A percentile compares a stretch with the other conserved stretches of the same genome.
Conservation (phyloP, 2,329 filamentous ascomycete genomes). For the Paracoccidioides lutzii region DNA sequence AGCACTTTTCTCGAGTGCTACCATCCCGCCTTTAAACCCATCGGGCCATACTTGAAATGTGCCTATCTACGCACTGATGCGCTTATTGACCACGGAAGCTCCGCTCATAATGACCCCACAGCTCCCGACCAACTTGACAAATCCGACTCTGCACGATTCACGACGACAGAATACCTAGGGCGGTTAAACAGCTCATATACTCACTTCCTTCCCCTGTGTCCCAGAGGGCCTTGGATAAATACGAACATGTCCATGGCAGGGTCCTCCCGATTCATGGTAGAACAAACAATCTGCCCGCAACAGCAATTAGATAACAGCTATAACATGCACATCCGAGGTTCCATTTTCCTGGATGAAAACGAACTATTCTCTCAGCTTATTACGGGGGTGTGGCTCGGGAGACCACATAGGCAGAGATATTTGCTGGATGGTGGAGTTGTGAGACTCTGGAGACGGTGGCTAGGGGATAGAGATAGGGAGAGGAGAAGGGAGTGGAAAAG, state of each 20-base stretch:
- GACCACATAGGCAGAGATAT: conserved; percentile 31
- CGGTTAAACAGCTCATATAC: neutral
- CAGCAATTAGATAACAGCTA: neutral
- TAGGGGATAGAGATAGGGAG: conserved; percentile 30
- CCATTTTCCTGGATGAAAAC: conserved; percentile 52
- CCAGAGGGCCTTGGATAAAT: neutral
- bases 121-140: neutral
- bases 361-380: conserved; percentile 56
- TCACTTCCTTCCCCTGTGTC: neutral
- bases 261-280: neutral
- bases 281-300: neutral
- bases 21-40: conserved; percentile 56
- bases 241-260: neutral
- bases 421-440: conserved; percentile 55
- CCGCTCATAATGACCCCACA: neutral
- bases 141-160: neutral
- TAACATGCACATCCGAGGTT: conserved; percentile 3
- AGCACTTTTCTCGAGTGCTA: conserved; percentile 67
- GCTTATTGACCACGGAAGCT: conserved; percentile 30
- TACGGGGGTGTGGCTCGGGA: neutral
- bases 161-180: neutral
- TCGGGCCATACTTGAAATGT: conserved; percentile 57
- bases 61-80: conserved; percentile 52
- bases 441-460: conserved; percentile 61
- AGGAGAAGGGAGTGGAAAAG: conserved; percentile 17